phyloP scores from a whole-genome alignment of 306 rosid species.

The Cyclanthera cordifolia region DNA sequence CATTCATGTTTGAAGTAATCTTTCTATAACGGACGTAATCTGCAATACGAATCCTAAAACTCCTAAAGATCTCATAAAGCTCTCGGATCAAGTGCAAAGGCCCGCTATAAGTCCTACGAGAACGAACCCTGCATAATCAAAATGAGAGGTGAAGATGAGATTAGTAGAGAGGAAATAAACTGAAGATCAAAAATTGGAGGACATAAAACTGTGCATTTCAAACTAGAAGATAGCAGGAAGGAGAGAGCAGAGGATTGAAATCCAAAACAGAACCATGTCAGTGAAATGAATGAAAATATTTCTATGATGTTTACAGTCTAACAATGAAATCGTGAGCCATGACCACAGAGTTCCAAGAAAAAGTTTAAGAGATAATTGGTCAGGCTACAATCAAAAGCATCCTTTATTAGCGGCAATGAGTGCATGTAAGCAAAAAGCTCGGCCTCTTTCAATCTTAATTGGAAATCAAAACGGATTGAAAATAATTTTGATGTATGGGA shows the following conservation, averaged over 20 bases:
- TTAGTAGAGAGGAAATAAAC: neutral
- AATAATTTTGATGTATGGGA: no score
- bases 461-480: no score
- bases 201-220: neutral
- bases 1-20: conserved; percentile 98
- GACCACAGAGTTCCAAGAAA: neutral
- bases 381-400: neutral
- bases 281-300: neutral
- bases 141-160: neutral
- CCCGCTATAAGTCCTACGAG: conserved; percentile 71
- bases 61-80: conserved; percentile 96
- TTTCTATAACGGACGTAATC: conserved; percentile 88
- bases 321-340: neutral
- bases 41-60: conserved; percentile 73
- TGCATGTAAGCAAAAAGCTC: no score
- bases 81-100: conserved; percentile 96
- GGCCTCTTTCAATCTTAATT: no score
- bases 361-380: neutral
- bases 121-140: conserved; percentile 18
- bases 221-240: neutral
- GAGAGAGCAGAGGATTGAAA: neutral
- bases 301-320: neutral
- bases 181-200: neutral
- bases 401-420: no score
- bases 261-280: neutral